A percentile compares a stretch with the other conserved stretches of the same genome.
Evolutionary conservation across 225 moss, liverwort and hornwort species (phyloP).

Genomic region (Bryoerythrophyllum caledonicum): DNA sequence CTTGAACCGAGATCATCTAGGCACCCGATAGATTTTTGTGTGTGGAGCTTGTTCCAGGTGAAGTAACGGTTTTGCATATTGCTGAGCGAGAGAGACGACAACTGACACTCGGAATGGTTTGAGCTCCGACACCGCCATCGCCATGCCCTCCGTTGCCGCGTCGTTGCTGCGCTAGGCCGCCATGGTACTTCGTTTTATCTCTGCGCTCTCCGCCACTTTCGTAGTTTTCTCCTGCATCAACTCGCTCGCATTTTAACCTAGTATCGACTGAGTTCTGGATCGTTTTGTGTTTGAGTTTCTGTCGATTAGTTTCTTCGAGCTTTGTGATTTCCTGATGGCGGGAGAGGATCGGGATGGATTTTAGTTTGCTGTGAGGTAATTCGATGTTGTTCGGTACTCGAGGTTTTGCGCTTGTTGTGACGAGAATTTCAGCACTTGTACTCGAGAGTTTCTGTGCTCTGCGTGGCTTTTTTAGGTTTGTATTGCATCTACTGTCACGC

Average conservation of each 20-base stretch:
- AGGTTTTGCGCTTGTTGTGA: slow-evolving; percentile 18
- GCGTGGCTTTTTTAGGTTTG: neutral
- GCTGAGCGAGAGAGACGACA: neutral
- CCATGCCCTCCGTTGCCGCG: neutral
- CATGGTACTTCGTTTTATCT: neutral
- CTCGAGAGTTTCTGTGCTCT: neutral
- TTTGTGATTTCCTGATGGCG: neutral
- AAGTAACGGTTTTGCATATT: too few relatives aligned
- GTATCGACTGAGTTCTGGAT: slow-evolving; percentile 17
- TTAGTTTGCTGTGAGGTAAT: neutral
- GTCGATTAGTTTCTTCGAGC: neutral
- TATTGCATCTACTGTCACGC: neutral
- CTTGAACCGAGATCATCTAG: neutral
- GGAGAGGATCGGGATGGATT: neutral
- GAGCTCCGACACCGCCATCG: slow-evolving; percentile 36
- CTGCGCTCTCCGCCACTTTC: neutral
- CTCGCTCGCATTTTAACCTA: slow-evolving; percentile 20
- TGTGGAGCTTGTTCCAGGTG: neutral
- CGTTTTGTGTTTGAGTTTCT: neutral
- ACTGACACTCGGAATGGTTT: slow-evolving; percentile 1
- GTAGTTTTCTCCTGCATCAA: neutral
- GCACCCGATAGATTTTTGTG: accelerated
- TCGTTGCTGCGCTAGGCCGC: neutral
- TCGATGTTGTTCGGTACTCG: slow-evolving; percentile 1
- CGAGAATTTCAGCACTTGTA: neutral